Conservation (phyloP, 1,284 basidiomycete species). For the Volvariella volvacea region DNA sequence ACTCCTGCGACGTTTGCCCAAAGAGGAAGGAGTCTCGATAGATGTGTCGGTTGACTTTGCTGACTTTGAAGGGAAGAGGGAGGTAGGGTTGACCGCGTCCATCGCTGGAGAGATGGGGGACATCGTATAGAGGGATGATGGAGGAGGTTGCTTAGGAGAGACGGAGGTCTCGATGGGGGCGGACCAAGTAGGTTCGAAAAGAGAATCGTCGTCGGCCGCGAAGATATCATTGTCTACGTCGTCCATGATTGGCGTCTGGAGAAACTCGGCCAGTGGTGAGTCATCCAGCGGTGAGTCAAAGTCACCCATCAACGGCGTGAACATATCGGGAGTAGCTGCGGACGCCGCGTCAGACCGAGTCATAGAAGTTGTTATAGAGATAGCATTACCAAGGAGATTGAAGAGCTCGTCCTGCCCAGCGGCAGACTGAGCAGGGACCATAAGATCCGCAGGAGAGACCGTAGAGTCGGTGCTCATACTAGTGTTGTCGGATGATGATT, state of each 20-base stretch:
- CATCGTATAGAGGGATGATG: constrained; percentile 14
- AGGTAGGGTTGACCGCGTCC: constrained; percentile 16
- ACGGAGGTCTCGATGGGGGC: neutral
- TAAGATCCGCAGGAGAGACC: constrained; percentile 15
- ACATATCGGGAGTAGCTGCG: constrained; percentile 3
- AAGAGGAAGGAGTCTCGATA: constrained; percentile 7
- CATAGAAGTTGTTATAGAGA: constrained; percentile 4
- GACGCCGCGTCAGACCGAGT: constrained; percentile 13
- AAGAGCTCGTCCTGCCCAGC: constrained; percentile 7
- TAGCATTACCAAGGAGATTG: constrained; percentile 2
- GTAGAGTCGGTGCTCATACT: constrained; percentile 18
- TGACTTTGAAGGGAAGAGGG: constrained; percentile 1
- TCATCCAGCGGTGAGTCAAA: constrained; percentile 22
- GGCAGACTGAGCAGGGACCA: constrained; percentile 10
- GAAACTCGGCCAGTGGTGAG: constrained; percentile 46
- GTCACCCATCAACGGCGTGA: constrained; percentile 11
- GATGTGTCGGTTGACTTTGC: constrained; percentile 1
- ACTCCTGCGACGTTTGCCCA: constrained; percentile 20
- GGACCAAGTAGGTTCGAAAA: constrained; percentile 23
- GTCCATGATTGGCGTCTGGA: constrained; percentile 50
- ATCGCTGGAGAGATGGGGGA: constrained; percentile 18
- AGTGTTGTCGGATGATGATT: constrained; percentile 17
- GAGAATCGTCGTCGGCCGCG: constrained; percentile 26
- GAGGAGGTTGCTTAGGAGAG: constrained; percentile 12
- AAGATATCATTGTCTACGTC: constrained; percentile 22